phyloP scores from a whole-genome alignment of 2,329 filamentous ascomycete genomes.

The Diaporthe vaccinii region DNA sequence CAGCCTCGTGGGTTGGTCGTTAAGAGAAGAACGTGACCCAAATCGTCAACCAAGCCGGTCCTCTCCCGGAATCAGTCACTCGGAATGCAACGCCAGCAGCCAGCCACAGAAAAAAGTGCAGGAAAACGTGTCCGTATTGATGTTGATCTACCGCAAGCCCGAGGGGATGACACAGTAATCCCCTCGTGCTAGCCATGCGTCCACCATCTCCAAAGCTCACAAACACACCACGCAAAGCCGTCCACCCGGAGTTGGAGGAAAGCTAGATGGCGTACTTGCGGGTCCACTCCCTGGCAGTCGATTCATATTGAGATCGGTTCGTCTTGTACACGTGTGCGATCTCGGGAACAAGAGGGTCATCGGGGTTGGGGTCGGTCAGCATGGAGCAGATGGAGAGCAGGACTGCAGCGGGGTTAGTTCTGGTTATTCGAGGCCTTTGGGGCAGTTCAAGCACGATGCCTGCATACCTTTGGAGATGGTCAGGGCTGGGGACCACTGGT shows the following conservation, averaged over 20 bases:
- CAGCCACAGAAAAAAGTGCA: constrained; percentile 36
- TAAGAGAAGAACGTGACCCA: constrained; percentile 40
- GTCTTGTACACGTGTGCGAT: constrained; percentile 99
- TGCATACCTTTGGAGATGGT: constrained; percentile 95
- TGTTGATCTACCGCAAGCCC: constrained; percentile 32
- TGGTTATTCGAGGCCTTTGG: too few relatives aligned
- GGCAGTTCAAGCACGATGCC: background rate
- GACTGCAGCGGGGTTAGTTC: constrained; percentile 66
- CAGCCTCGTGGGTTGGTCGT: constrained; percentile 35
- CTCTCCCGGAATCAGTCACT: constrained; percentile 34
- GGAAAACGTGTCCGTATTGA: constrained; percentile 32
- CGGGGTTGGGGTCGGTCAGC: constrained; percentile 99
- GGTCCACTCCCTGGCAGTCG: constrained; percentile 97
- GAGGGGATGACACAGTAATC: constrained; percentile 11
- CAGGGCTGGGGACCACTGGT: constrained; percentile 98
- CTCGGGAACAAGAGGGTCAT: constrained; percentile 98
- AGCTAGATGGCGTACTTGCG: constrained; percentile 95
- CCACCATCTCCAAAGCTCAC: constrained; percentile 19
- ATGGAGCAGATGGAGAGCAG: constrained; percentile 99
- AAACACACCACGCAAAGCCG: constrained; percentile 20
- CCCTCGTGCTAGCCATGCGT: constrained; percentile 21
- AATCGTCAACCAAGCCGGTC: constrained; percentile 31
- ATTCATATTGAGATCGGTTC: constrained; percentile 94
- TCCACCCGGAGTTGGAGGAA: background rate
- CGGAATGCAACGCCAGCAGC: constrained; percentile 42